Base-by-base conservation (phyloP, 2,329 filamentous ascomycete genomes). In the Talaromyces islandicus region DNA sequence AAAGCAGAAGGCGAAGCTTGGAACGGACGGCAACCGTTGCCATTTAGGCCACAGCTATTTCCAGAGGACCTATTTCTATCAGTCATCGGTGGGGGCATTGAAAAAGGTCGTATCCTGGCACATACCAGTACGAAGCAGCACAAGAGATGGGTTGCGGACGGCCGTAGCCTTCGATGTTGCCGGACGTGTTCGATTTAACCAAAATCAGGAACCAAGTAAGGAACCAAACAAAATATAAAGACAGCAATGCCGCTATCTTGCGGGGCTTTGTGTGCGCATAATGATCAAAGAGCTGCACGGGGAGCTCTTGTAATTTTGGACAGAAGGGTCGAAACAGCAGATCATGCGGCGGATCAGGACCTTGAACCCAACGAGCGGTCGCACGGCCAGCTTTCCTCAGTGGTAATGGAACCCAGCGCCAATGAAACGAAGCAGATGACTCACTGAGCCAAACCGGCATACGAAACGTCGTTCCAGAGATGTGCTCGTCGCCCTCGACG, bases 11-110 rank as follows among this genome's bases (percentile, higher is more conserved):
- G 77, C n/a, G 78, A 74, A 50, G 79, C 75, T 32, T 78, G 76
- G 62, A 85, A 85, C 0, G 82, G 82, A 35, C 81, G 78, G 65
- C 82, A 85, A 58, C 81, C 75, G 41, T 82, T 80, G 43, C 82
- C 83, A 64, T 85, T 81, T 3, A 83, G 64, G 10, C 82, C 82
- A 66, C 82, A 85, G 46, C 70, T 69, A 60, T 80, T 81, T 24
- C 74, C 77, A 51, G 66, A 64, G 29, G 70, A 65, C 77, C 77
- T 79, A 7, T 43, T 38, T 51, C 53, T 51, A 32, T 66, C 29
- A 63, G 57, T 50, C 24, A 52, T 9, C 25, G 10, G 25, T 11
- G 35, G 35, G 17, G 27, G 7, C 12, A 10, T n/a, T 50, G 19
- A 12, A 50, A 29, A 29, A 7, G 9, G 43, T 38, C 2, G 10